Evolutionary conservation across 1,284 basidiomycete species (phyloP).

Genomic region (Pyrrhoderma lamaoense): DNA sequence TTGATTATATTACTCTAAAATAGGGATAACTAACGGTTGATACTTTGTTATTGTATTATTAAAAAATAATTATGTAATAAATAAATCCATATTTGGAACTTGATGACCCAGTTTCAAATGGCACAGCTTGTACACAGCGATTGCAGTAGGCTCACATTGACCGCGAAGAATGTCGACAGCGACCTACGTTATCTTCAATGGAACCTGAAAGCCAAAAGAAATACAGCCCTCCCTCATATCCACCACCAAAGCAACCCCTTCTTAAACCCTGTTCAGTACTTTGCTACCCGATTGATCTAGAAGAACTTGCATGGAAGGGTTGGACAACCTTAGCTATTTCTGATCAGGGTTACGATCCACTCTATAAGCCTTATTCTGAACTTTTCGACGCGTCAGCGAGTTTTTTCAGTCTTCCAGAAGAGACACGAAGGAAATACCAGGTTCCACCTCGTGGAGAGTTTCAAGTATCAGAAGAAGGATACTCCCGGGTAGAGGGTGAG

Average conservation of each 20-base stretch:
- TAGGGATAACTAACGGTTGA: too few species aligned
- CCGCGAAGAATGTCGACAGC: too few species aligned
- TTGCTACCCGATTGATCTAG: conserved; percentile 15
- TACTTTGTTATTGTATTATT: too few species aligned
- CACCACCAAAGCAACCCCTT: conserved; percentile 8
- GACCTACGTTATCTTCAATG: too few species aligned
- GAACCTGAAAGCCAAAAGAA: too few species aligned
- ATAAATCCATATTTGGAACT: too few species aligned
- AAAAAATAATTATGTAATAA: too few species aligned
- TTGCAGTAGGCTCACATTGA: too few species aligned
- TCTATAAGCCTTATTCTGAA: conserved; percentile 16
- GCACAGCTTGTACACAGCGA: too few species aligned
- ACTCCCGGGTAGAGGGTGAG: conserved; percentile 25
- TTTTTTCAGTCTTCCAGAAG: conserved; percentile 24
- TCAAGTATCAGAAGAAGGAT: conserved; percentile 27
- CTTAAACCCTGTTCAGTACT: not conserved
- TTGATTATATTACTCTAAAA: too few species aligned
- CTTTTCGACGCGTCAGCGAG: conserved; percentile 22
- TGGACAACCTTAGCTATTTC: conserved; percentile 11
- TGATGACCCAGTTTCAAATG: too few species aligned
- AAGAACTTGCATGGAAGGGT: conserved; percentile 13
- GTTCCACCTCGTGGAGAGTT: conserved; percentile 17
- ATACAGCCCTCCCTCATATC: conserved; percentile 13
- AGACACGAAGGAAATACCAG: conserved; percentile 14
- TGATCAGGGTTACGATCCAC: conserved; percentile 13